Percentiles rank a stretch among this genome's conserved stretches.
Conservation (phyloP, 2,329 filamentous ascomycete genomes). For the Fonsecaea nubica region DNA sequence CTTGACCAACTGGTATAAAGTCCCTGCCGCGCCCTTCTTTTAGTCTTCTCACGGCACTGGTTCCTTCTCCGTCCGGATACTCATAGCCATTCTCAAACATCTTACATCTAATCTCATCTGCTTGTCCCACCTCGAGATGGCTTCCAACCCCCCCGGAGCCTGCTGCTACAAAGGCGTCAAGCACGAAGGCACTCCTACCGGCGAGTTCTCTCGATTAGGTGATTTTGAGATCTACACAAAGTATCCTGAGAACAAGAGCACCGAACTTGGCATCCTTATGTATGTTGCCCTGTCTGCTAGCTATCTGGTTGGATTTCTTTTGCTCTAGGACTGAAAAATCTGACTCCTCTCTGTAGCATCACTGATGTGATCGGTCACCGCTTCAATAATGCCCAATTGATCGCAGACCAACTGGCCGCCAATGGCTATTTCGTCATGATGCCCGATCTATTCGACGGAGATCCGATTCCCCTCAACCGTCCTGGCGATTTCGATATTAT, state of each 20-base stretch:
- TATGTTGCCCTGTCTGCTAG: conserved; percentile 20
- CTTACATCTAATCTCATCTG: neutral
- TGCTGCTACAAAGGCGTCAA: conserved; percentile 49
- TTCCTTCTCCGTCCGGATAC: neutral
- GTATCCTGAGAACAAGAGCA: conserved; percentile 60
- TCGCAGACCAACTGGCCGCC: conserved; percentile 76
- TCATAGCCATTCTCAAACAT: neutral
- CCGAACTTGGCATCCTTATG: conserved; percentile 63
- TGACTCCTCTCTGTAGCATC: conserved; percentile 42
- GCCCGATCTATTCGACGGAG: conserved; percentile 71
- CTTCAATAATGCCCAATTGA: conserved; percentile 65
- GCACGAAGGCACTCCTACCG: conserved; percentile 58
- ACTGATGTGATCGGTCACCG: conserved; percentile 65
- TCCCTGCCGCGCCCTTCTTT: neutral
- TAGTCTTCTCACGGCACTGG: neutral
- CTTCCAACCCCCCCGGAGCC: conserved; percentile 57
- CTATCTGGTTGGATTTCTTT: neutral
- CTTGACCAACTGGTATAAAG: neutral
- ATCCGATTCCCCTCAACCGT: conserved; percentile 63
- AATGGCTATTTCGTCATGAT: conserved; percentile 74
- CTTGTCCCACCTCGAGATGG: conserved; percentile 48
- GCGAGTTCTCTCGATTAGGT: conserved; percentile 56
- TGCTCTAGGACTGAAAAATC: neutral
- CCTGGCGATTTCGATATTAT: conserved; percentile 58
- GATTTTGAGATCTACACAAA: conserved; percentile 62